These are phyloP conservation scores for Arthroderma uncinatum DNA, from an alignment of 2,329 filamentous ascomycete genomes.

Conservation along the genomic window DNA sequence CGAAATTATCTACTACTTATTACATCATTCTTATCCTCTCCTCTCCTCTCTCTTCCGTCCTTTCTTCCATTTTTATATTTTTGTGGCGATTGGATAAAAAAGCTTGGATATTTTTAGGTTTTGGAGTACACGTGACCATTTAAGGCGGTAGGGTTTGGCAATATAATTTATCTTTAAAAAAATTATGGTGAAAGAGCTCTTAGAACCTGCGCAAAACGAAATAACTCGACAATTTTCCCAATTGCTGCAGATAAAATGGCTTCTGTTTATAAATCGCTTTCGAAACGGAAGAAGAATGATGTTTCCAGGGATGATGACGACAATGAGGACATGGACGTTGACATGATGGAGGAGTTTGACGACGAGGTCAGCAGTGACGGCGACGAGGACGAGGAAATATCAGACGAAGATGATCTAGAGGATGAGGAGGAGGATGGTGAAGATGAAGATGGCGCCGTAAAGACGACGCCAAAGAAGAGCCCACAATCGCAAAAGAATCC, in stretches of 20 bases:
- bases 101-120: neutral
- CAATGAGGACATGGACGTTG: slow-evolving; percentile 11
- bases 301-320: slow-evolving; percentile 7
- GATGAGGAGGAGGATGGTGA: slow-evolving; percentile 16
- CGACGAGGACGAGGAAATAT: slow-evolving; percentile 52
- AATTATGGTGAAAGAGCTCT: neutral
- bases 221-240: neutral
- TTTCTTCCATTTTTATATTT: neutral
- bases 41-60: neutral
- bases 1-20: neutral
- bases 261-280: slow-evolving; percentile 47
- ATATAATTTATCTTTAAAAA: neutral
- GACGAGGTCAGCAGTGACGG: slow-evolving; percentile 25
- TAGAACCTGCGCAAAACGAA: neutral
- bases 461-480: slow-evolving; percentile 20
- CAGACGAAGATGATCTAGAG: slow-evolving; percentile 14
- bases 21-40: neutral
- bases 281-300: slow-evolving; percentile 21
- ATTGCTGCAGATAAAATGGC: slow-evolving; percentile 34
- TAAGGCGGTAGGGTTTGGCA: slow-evolving; percentile 1
- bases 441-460: slow-evolving; percentile 12
- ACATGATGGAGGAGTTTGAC: slow-evolving; percentile 14
- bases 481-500: slow-evolving; percentile 11
- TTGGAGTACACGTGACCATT: neutral
- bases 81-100: neutral